Evolutionary conservation across 1,139 yeast species (phyloP).

Genomic region (Zygosaccharomyces pseudobailii): DNA sequence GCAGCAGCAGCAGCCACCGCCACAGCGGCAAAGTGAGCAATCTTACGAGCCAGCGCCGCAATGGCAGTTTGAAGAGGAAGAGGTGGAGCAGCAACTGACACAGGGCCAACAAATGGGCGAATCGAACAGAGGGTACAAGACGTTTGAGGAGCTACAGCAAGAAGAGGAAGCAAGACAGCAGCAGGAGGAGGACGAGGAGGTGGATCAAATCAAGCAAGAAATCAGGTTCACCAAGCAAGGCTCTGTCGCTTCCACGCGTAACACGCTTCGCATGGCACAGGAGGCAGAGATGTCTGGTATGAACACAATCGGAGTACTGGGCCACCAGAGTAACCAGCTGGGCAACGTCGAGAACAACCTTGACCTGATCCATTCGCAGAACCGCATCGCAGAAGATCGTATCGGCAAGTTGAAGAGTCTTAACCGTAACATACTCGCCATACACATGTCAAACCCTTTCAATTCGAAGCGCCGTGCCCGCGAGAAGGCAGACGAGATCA

Average conservation of each 20-base stretch:
- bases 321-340: conserved; percentile 83
- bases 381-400: conserved; percentile 76
- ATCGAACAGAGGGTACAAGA: conserved; percentile 26
- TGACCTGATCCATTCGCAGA: conserved; percentile 75
- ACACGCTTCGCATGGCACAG: conserved; percentile 80
- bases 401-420: conserved; percentile 75
- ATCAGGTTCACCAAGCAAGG: conserved; percentile 83
- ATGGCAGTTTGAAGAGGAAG: conserved; percentile 15
- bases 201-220: conserved; percentile 81
- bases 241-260: conserved; percentile 78
- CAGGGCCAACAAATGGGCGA: conserved; percentile 12
- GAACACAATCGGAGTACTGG: conserved; percentile 86
- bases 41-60: conserved; percentile 10
- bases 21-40: background rate
- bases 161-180: conserved; percentile 47
- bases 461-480: conserved; percentile 72
- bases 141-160: conserved; percentile 33
- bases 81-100: conserved; percentile 6
- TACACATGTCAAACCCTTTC: conserved; percentile 81
- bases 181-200: conserved; percentile 77
- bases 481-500: conserved; percentile 68
- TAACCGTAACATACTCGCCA: conserved; percentile 78
- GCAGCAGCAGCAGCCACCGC: background rate
- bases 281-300: conserved; percentile 91
- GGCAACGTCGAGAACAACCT: conserved; percentile 75